Base-by-base conservation (phyloP, 176 grass and related monocot genomes). In the Bonia amplexicaulis region DNA sequence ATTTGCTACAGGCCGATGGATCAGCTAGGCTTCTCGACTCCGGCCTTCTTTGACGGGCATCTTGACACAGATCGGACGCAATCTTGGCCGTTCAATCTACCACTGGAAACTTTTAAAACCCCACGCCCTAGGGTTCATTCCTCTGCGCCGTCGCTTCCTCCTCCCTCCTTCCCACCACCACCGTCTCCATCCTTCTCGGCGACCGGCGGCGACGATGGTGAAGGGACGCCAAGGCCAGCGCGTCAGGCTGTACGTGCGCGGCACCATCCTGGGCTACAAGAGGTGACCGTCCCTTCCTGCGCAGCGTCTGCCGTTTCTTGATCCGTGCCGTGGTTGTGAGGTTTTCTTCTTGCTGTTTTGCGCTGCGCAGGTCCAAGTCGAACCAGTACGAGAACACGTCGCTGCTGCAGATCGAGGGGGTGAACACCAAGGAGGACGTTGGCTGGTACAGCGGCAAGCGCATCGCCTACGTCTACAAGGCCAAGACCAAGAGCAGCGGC, bases 401-500 rank as follows among this genome's bases (percentile, higher is more conserved):
- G 59, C 65, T 93, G 77, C 81, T 90, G 48, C 89, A 90, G 84
- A 88, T 91, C 47, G 87, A 95, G 65, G 91, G 82, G 27, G 85
- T 97, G 55, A 92, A 51, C 91, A 93, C 78, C 22, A 90, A 91
- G 84, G 91, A 93, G 63, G 89, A 90, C 35, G 91, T 92, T 3
- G 75, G 78, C 1, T 93, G 82, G 79, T 93, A 97, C 87, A 78
- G 87, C 48, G 87, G 91, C 76, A 93, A 90, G 89, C 73, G 82
- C 57, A 84, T 93, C 81, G 93, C 93, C 12, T 92, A 95, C 76
- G 55, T 95, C 63, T 95, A 95, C 90, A 95, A 89, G 93, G 93
- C 87, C 69, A 89, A 90, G 89, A 83, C 91, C 63, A 97, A 84
- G 85, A 90, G 86, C 44, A 75, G 77, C n/a, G 89, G 79, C 26